Conservation (phyloP, 306 rosid species). For the Trichosanthes cucumerina region DNA sequence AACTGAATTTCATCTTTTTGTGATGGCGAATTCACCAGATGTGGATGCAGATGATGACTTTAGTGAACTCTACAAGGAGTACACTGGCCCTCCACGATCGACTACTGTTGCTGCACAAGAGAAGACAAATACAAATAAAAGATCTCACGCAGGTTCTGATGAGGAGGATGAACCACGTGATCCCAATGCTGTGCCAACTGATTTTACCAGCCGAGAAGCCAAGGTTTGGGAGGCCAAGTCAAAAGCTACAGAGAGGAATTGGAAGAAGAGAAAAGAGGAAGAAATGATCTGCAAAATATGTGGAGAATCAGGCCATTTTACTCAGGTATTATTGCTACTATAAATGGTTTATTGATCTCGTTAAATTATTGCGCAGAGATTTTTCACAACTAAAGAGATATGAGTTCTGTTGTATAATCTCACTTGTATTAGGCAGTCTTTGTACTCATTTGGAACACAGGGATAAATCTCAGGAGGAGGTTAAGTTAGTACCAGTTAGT, state of each 20-base stretch:
- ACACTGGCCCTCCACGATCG: constrained; percentile 72
- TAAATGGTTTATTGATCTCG: background rate
- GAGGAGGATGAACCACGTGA: constrained; percentile 77
- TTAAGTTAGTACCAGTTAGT: background rate
- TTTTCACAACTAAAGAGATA: background rate
- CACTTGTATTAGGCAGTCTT: background rate
- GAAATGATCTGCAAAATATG: constrained; percentile 96
- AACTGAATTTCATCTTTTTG: background rate
- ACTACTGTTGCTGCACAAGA: constrained; percentile 42
- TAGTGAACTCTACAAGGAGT: constrained; percentile 87
- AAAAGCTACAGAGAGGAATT: constrained; percentile 93
- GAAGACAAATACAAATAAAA: constrained; percentile 42
- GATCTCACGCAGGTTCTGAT: constrained; percentile 72
- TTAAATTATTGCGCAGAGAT: background rate
- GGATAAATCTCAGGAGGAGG: background rate
- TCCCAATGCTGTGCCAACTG: constrained; percentile 96
- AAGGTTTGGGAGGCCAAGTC: constrained; percentile 99
- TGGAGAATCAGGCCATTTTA: constrained; percentile 94
- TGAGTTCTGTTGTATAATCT: background rate
- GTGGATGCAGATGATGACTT: constrained; percentile 82
- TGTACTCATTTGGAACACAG: background rate
- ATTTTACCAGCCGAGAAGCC: constrained; percentile 96
- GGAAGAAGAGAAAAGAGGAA: constrained; percentile 98
- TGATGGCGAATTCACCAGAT: constrained; percentile 66
- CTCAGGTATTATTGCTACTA: constrained; percentile 50